These are phyloP conservation scores for Paecilomyces formosus DNA, from an alignment of 2,329 filamentous ascomycete genomes.

Conservation along the genomic window DNA sequence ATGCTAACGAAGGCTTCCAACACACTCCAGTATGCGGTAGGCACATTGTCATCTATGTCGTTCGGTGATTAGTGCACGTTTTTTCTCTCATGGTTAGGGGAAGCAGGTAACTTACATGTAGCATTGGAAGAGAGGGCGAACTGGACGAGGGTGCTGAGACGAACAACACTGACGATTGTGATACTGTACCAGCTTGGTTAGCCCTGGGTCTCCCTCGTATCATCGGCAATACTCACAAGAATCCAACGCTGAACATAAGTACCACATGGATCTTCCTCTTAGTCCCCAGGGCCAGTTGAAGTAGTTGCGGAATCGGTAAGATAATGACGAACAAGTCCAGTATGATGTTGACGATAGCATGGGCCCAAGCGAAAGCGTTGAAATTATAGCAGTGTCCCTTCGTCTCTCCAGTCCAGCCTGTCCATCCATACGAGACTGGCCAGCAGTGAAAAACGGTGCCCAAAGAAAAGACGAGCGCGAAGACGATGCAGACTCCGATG, in stretches of 20 bases:
- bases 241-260: constrained; percentile 46
- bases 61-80: not conserved
- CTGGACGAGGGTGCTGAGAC: constrained; percentile 31
- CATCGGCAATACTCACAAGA: constrained; percentile 24
- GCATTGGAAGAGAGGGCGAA: constrained; percentile 35
- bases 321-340: constrained; percentile 48
- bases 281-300: constrained; percentile 36
- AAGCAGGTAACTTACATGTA: constrained; percentile 15
- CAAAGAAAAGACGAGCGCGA: constrained; percentile 27
- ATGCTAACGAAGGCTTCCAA: constrained; percentile 38
- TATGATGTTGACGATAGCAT: constrained; percentile 47
- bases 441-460: constrained; percentile 18
- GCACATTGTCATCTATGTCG: constrained; percentile 29
- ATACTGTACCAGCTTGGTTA: constrained; percentile 19
- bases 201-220: not conserved
- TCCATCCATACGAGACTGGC: constrained; percentile 45
- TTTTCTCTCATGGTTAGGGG: not conserved
- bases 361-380: constrained; percentile 45
- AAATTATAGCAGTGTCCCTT: constrained; percentile 44
- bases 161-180: constrained; percentile 35
- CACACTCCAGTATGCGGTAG: constrained; percentile 34
- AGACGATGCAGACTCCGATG: constrained; percentile 45
- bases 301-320: constrained; percentile 43
- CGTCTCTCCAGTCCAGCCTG: constrained; percentile 43
- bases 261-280: constrained; percentile 44